Evolutionary conservation across 306 rosid genomes (phyloP), one percentile per base, ranked within the genome.

Genomic region (Senna siamea): DNA sequence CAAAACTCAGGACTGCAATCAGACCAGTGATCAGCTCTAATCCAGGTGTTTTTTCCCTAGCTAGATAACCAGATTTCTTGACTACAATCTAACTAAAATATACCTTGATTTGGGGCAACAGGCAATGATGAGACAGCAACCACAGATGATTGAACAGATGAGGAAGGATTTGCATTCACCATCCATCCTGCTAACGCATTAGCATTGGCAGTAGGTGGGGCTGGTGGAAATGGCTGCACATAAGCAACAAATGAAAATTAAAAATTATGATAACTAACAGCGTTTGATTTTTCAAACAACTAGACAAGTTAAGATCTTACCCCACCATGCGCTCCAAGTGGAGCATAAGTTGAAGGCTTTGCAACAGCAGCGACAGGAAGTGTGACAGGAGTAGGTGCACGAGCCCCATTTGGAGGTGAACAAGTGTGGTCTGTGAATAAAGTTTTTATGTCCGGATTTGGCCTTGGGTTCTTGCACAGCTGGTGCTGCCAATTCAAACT

Each of bases 401-500:
- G 81, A 59, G 89, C 79, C 64, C 86, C 89, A 74, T 73, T 87
- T 5, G 86, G 8, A 48, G 86, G 81, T 20, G 88, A 26, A 82
- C 98, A 90, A 6, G 85, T 54, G 64, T 93, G 97, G 66, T 93
- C 97, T 11, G 26, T 30, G 70, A 87, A 86, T 69, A 93, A 73
- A 52, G 92, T 89, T 73, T 53, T 86, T 57, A 89, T 87, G 53
- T 86, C 92, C 15, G 96, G 93, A 57, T 82, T 82, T 26, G 77
- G 56, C 65, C 76, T 80, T 5, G 92, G 96, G 40, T 80, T 77
- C 74, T 83, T 79, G 84, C 97, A 93, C 13, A 80, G 69, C 66
- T 77, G 88, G 73, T 93, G 97, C 84, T 93, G 98, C 98, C 97
- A 93, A 70, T 93, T 90, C 86, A 93, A 83, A 79, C 98, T 93